Conservation (phyloP, 768 basidiomycete species). For the Dioszegia aurantiaca region DNA sequence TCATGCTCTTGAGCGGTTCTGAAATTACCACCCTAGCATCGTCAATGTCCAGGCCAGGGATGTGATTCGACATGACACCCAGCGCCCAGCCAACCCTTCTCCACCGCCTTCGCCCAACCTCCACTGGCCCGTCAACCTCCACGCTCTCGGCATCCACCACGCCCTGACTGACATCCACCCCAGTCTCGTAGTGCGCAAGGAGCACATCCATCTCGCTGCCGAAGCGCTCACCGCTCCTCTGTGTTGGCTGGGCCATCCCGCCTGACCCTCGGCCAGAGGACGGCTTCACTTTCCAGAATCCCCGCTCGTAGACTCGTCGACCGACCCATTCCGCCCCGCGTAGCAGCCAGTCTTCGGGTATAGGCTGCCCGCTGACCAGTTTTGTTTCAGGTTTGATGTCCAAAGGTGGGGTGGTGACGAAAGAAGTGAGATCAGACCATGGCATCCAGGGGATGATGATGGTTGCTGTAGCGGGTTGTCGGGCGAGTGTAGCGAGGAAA, state of each 20-base stretch:
- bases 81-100: conserved; percentile 69
- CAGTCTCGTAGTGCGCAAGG: conserved; percentile 59
- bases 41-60: conserved; percentile 69
- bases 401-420: conserved; percentile 60
- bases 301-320: conserved; percentile 81
- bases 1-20: conserved; percentile 58
- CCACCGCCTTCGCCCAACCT: conserved; percentile 64
- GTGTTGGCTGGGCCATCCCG: conserved; percentile 45
- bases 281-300: conserved; percentile 76
- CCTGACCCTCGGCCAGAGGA: conserved; percentile 27
- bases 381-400: conserved; percentile 50
- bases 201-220: conserved; percentile 73
- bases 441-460: conserved; percentile 76
- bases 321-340: conserved; percentile 97
- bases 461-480: conserved; percentile 62
- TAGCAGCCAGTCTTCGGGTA: conserved; percentile 92
- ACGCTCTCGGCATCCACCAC: conserved; percentile 67
- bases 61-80: conserved; percentile 64
- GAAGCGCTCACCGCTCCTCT: conserved; percentile 37
- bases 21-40: conserved; percentile 57
- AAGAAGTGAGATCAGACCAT: conserved; percentile 70
- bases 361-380: conserved; percentile 67
- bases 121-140: conserved; percentile 51
- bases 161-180: conserved; percentile 62
- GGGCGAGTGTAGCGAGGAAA: conserved; percentile 75